Percentiles rank a stretch among this genome's conserved stretches.
Conservation (phyloP, 352 stramenopile genomes). For the Peronospora tabacina region DNA sequence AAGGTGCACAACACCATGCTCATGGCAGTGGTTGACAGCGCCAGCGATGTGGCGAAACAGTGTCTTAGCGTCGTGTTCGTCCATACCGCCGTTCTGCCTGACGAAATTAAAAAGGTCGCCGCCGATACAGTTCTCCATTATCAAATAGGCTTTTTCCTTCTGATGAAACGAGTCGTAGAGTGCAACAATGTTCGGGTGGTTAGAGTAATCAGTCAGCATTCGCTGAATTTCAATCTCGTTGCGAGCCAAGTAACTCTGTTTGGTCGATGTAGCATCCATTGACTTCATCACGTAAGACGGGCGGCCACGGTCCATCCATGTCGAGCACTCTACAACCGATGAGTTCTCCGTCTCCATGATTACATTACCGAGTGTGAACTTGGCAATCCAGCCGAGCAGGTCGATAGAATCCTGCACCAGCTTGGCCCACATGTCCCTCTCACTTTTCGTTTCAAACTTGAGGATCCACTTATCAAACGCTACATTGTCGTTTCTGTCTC, state of each 20-base stretch:
- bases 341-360: slow-evolving; percentile 50
- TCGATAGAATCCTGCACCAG: slow-evolving; percentile 60
- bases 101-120: slow-evolving; percentile 60
- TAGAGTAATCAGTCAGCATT: slow-evolving; percentile 61
- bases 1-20: slow-evolving; percentile 55
- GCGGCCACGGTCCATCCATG: slow-evolving; percentile 44
- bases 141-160: slow-evolving; percentile 53
- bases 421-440: slow-evolving; percentile 54
- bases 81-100: slow-evolving; percentile 41
- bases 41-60: slow-evolving; percentile 48
- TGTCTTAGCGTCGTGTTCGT: slow-evolving; percentile 38
- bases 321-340: slow-evolving; percentile 56
- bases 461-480: slow-evolving; percentile 51
- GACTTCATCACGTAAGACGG: slow-evolving; percentile 64
- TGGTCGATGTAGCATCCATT: slow-evolving; percentile 43
- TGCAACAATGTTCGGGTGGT: slow-evolving; percentile 55
- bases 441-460: slow-evolving; percentile 65
- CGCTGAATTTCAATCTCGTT: slow-evolving; percentile 63
- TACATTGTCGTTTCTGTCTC: slow-evolving; percentile 27
- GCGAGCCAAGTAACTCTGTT: slow-evolving; percentile 37
- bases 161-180: slow-evolving; percentile 59
- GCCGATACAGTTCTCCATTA: slow-evolving; percentile 55
- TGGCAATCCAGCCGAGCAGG: slow-evolving; percentile 58
- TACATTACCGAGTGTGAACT: slow-evolving; percentile 53
- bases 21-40: slow-evolving; percentile 48